A percentile compares a stretch with the other conserved stretches of the same genome.
These are phyloP conservation scores for Lachancea meyersii DNA, from an alignment of 805 yeast species.

Conservation along the genomic window DNA sequence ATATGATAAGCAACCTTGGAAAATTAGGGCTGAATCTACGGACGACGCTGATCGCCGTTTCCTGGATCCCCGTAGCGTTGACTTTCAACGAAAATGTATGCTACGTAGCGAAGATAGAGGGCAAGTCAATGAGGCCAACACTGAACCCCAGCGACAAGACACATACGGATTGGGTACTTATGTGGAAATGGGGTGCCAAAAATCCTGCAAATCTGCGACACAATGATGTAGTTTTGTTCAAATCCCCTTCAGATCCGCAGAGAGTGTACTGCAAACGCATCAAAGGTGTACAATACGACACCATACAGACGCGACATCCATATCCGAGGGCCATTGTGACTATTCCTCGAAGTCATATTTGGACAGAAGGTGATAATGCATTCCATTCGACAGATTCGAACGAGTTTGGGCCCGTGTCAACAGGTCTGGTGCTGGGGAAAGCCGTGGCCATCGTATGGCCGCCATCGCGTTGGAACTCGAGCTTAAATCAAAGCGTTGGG, in stretches of 20 bases:
- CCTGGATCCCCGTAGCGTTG: constrained; percentile 79
- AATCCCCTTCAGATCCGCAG: constrained; percentile 78
- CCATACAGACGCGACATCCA: constrained; percentile 52
- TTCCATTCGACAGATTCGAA: constrained; percentile 79
- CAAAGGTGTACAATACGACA: constrained; percentile 69
- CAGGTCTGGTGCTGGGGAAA: constrained; percentile 73
- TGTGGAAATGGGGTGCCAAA: constrained; percentile 58
- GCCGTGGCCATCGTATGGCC: constrained; percentile 72
- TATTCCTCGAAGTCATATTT: constrained; percentile 74
- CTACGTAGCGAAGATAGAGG: constrained; percentile 69
- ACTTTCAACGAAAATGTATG: constrained; percentile 63
- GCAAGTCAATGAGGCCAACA: constrained; percentile 85
- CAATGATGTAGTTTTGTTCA: constrained; percentile 70
- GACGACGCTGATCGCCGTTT: constrained; percentile 35
- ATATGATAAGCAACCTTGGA: not conserved
- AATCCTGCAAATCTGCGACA: constrained; percentile 41
- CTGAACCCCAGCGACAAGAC: constrained; percentile 58
- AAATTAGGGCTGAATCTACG: constrained; percentile 6
- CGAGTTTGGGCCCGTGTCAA: constrained; percentile 80
- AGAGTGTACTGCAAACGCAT: constrained; percentile 73
- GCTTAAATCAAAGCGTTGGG: constrained; percentile 21
- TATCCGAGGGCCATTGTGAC: constrained; percentile 54
- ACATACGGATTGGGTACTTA: constrained; percentile 53
- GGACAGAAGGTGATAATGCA: constrained; percentile 93
- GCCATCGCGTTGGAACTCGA: constrained; percentile 43